A percentile compares a stretch with the other conserved stretches of the same genome.
These are phyloP conservation scores for Zasmidium citrigriseum DNA, from an alignment of 2,329 filamentous ascomycete genomes.

Conservation along the genomic window DNA sequence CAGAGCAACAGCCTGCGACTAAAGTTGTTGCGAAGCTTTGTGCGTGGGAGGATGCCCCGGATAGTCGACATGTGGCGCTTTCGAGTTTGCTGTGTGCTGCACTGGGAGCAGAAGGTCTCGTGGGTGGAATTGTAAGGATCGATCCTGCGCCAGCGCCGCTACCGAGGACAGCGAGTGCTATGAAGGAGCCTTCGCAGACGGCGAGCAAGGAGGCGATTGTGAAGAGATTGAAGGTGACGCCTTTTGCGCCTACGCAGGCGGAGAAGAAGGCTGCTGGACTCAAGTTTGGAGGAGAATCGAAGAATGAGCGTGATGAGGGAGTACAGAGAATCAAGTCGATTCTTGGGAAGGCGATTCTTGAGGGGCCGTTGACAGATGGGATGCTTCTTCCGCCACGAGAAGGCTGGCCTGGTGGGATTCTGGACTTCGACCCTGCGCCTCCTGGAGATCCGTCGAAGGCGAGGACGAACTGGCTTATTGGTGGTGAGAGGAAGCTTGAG, in stretches of 20 bases:
- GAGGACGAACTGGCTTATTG: conserved; percentile 68
- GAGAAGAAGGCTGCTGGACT: conserved; percentile 64
- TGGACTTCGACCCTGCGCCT: conserved; percentile 71
- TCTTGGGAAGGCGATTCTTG: conserved; percentile 70
- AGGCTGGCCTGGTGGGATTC: conserved; percentile 80
- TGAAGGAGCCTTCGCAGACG: conserved; percentile 39
- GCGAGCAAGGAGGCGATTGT: conserved; percentile 51
- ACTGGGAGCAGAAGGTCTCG: conserved; percentile 69
- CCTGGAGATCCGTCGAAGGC: conserved; percentile 49
- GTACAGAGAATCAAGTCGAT: conserved; percentile 70
- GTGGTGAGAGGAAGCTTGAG: conserved; percentile 70
- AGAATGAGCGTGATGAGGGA: conserved; percentile 77
- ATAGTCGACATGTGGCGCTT: conserved; percentile 75
- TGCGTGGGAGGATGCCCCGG: conserved; percentile 84
- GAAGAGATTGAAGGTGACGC: conserved; percentile 74
- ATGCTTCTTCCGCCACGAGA: conserved; percentile 69
- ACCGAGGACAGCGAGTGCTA: conserved; percentile 58
- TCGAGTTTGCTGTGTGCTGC: conserved; percentile 75
- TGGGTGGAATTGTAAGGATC: conserved; percentile 84
- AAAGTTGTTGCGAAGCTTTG: conserved; percentile 76
- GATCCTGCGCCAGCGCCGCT: conserved; percentile 77
- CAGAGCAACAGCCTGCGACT: conserved; percentile 59
- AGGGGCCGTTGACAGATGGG: conserved; percentile 86
- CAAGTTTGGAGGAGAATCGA: conserved; percentile 85
- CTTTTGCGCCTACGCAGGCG: conserved; percentile 64